Conservation (phyloP, 257 asterid genomes). For the Solanum okadae region DNA sequence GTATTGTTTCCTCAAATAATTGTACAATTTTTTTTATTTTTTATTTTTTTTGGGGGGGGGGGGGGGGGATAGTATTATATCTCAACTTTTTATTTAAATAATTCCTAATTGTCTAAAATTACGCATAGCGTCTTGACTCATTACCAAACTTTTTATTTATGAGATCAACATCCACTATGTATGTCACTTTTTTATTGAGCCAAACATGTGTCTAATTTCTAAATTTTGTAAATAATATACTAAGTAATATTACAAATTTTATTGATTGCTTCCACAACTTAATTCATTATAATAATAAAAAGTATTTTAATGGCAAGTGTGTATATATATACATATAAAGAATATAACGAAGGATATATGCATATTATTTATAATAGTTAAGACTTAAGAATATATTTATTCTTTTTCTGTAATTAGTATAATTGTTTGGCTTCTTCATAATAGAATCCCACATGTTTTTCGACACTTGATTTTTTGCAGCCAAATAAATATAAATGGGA, state of each 20-base stretch:
- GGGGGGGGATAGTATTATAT: fast-evolving
- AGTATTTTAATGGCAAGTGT: too few relatives aligned
- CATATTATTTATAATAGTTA: too few relatives aligned
- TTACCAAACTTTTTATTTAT: background rate
- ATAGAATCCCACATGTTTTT: background rate
- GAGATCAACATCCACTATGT: background rate
- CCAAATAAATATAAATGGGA: background rate
- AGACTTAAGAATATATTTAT: too few relatives aligned
- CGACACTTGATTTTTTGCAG: background rate
- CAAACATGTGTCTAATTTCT: background rate
- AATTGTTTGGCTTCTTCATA: background rate
- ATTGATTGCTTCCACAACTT: too few relatives aligned
- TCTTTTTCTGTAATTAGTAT: too few relatives aligned
- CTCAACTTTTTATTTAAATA: background rate
- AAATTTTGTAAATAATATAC: background rate
- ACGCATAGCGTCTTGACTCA: background rate
- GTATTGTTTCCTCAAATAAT: background rate
- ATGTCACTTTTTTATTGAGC: background rate
- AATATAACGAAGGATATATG: too few relatives aligned
- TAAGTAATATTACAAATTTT: too few relatives aligned
- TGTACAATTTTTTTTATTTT: too few relatives aligned
- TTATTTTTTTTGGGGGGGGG: too few relatives aligned
- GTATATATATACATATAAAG: too few relatives aligned
- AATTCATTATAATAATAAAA: too few relatives aligned
- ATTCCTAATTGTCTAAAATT: background rate